Base-by-base conservation (phyloP, 306 rosid genomes). In the Hylodesmum podocarpum region DNA sequence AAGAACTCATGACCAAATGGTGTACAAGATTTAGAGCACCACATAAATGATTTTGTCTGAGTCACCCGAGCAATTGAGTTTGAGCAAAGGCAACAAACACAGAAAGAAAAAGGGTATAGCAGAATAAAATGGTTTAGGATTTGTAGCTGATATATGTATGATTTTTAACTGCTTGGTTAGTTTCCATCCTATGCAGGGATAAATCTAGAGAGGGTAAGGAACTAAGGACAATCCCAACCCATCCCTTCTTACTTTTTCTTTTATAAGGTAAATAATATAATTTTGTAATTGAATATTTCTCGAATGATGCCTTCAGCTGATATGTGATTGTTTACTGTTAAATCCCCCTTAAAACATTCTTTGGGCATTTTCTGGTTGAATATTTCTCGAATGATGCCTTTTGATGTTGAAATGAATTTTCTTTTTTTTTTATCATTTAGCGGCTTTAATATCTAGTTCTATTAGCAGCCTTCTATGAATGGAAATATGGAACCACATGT, bases 1-100 rank as follows among this genome's bases (percentile, higher is more conserved):
- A 91, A 72, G 63, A 69, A 8, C 95, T 91, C 13, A 84, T 94
- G 39, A 25, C 84, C 8, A 94, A 90, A 87, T 94, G 98, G 97
- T 88, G 94, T 75, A 65, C 89, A 46, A 82, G 96, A 77, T 94
- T 94, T 83, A 84, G 46, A 78, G 0, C 57, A 10, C 33, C 91
- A 24, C 29, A 4, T 11, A 37, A 73, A 24, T 86, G 81, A 80
- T 65, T 34, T 9, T 6, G 10, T 15, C 22, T n/a, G n/a, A 37
- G 19, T 16, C 31, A n/a, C 9, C 31, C 11, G 6, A 31, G 22
- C 39, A 29, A 59, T 6, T 29, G 40, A 61, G 16, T 15, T 61
- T 15, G n/a, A 14, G 46, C 24, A 18, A 9, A 34, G 46, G 6
- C 36, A 55, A 55, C 36, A 62, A 62, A 18, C 28, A 34, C 14